Percentiles rank a stretch among this genome's conserved stretches.
Evolutionary conservation across 1,284 basidiomycete species (phyloP).

Genomic region (Filobasidium uniguttulatum): DNA sequence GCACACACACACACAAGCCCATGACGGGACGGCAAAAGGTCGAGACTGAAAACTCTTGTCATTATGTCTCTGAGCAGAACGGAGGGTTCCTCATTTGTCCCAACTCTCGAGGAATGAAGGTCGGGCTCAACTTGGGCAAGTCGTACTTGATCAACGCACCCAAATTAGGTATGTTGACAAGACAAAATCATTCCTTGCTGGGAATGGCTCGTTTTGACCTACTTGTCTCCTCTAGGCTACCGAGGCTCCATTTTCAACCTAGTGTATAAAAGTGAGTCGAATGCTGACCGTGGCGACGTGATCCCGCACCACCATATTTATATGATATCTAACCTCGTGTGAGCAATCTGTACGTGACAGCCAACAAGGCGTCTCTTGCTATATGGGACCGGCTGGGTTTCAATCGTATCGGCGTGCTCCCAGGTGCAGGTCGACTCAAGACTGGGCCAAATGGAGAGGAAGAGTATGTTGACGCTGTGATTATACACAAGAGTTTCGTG

Average conservation of each 20-base stretch:
- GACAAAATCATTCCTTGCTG: background rate
- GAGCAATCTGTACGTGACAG: no score
- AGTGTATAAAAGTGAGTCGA: constrained; percentile 72
- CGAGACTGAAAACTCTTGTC: no score
- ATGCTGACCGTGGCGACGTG: background rate
- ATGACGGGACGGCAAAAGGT: no score
- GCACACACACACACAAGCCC: no score
- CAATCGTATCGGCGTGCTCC: constrained; percentile 65
- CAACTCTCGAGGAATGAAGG: constrained; percentile 50
- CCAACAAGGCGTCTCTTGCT: constrained; percentile 43
- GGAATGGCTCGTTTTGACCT: background rate
- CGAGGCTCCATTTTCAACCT: constrained; percentile 84
- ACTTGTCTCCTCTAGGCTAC: constrained; percentile 45
- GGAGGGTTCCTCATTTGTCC: constrained; percentile 76
- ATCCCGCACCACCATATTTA: no score
- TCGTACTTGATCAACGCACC: constrained; percentile 75
- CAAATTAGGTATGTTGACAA: constrained; percentile 37
- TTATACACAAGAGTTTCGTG: constrained; percentile 71
- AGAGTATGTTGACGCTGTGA: constrained; percentile 75
- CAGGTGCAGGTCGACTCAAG: constrained; percentile 64
- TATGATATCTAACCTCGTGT: no score
- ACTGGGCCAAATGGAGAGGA: constrained; percentile 51
- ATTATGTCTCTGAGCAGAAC: constrained; percentile 23
- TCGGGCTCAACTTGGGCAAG: constrained; percentile 59
- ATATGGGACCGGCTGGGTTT: constrained; percentile 83